Percentiles rank a stretch among this genome's conserved stretches.
Evolutionary conservation across 441 rosid species (phyloP).

Genomic region (Corymbia calophylla): DNA sequence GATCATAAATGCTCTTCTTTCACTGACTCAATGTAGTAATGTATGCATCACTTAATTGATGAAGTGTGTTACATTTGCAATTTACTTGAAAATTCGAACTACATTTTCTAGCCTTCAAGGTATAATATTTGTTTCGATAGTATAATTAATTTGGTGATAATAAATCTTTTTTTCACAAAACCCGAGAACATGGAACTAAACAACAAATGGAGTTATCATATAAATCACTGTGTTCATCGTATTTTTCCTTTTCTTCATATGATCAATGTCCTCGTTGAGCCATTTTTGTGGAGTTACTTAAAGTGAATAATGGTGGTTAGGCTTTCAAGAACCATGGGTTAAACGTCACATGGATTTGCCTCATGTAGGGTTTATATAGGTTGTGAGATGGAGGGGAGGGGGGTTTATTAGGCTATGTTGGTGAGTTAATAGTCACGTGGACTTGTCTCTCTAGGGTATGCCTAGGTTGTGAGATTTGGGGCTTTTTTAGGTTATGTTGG

Average conservation of each 20-base stretch:
- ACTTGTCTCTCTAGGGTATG: background rate
- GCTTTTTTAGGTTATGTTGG: background rate
- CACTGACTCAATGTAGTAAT: background rate
- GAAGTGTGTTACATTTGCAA: background rate
- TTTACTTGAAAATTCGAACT: background rate
- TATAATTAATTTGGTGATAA: background rate
- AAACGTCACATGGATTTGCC: background rate
- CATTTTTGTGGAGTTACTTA: background rate
- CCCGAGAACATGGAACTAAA: background rate
- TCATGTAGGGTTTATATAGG: background rate
- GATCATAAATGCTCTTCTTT: background rate
- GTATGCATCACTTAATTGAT: background rate
- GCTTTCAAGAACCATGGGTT: background rate
- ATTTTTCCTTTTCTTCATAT: background rate
- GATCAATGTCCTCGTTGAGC: no score
- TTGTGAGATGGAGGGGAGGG: background rate
- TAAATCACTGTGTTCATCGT: background rate
- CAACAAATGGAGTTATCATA: background rate
- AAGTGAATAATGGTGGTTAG: background rate
- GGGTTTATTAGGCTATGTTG: background rate
- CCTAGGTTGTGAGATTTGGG: background rate
- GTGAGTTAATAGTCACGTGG: background rate
- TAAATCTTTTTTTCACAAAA: background rate
- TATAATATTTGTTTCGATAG: background rate
- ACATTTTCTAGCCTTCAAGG: background rate